A percentile compares a stretch with the other conserved stretches of the same genome.
Evolutionary conservation across 805 yeast species (phyloP).

Genomic region (Nakazawaea ishiwadae): DNA sequence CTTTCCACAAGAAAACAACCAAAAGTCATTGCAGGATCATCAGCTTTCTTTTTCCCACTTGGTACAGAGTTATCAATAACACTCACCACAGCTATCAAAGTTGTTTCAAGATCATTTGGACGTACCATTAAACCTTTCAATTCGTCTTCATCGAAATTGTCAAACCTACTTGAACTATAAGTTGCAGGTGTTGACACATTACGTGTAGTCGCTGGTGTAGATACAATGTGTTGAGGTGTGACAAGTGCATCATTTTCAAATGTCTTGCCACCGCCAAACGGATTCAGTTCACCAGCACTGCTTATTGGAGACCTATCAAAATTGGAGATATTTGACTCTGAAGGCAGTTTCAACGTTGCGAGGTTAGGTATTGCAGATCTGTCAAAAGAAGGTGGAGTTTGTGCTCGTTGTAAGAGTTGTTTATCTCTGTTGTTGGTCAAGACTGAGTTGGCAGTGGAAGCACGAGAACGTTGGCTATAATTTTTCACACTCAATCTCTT

Average conservation of each 20-base stretch:
- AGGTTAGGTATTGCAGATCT: not conserved
- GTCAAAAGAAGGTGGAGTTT: not conserved
- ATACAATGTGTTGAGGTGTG: not conserved
- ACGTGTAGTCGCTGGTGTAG: not conserved
- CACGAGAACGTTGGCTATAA: not conserved
- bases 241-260: too few species aligned
- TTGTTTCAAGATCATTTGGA: constrained; percentile 10
- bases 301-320: not conserved
- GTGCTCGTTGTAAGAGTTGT: not conserved
- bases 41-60: constrained; percentile 26
- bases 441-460: constrained; percentile 4
- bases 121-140: constrained; percentile 11
- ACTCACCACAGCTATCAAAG: constrained; percentile 10
- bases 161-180: not conserved
- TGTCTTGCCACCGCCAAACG: too few species aligned
- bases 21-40: constrained; percentile 58
- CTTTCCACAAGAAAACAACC: constrained; percentile 33
- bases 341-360: constrained; percentile 1
- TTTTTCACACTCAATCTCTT: constrained; percentile 4
- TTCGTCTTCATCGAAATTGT: constrained; percentile 7
- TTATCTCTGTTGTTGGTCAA: too few species aligned
- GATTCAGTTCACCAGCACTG: not conserved
- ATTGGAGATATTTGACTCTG: not conserved
- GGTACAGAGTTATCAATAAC: constrained; percentile 8
- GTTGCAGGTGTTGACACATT: constrained; percentile 2